Percentiles rank a stretch among this genome's conserved stretches.
These are phyloP conservation scores for Drechslera avenae DNA, from an alignment of 2,329 filamentous ascomycete species.

Conservation along the genomic window DNA sequence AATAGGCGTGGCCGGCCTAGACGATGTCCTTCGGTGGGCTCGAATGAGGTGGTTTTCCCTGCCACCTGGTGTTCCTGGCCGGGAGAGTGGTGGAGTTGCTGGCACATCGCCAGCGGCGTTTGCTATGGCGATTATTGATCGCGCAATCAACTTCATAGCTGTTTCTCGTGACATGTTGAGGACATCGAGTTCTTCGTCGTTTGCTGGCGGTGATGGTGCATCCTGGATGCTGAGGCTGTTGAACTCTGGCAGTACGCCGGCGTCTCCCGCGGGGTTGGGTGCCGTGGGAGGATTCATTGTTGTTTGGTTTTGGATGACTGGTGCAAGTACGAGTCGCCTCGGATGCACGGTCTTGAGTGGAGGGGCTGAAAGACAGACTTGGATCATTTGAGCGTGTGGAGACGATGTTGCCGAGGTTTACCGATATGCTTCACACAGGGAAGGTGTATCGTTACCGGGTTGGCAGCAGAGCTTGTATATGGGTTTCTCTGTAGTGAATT, in stretches of 20 bases:
- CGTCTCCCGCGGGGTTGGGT: slow-evolving; percentile 49
- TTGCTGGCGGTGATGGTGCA: slow-evolving; percentile 47
- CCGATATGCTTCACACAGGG: slow-evolving; percentile 18
- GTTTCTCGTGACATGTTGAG: slow-evolving; percentile 73
- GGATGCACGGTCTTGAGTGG: slow-evolving; percentile 38
- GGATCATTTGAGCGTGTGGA: slow-evolving; percentile 37
- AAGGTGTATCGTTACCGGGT: slow-evolving; percentile 8
- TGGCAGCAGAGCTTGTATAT: slow-evolving; percentile 4
- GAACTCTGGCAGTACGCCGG: slow-evolving; percentile 48
- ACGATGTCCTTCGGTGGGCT: slow-evolving; percentile 44
- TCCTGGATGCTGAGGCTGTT: slow-evolving; percentile 39
- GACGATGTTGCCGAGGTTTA: slow-evolving; percentile 30
- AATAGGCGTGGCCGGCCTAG: slow-evolving; percentile 48
- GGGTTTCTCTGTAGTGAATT: slow-evolving; percentile 6
- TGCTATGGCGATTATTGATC: slow-evolving; percentile 64
- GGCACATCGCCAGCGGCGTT: slow-evolving; percentile 77
- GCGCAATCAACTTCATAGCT: slow-evolving; percentile 79
- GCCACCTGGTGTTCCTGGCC: slow-evolving; percentile 61
- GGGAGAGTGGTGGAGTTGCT: slow-evolving; percentile 73
- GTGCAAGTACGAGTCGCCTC: slow-evolving; percentile 35
- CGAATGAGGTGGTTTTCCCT: slow-evolving; percentile 34
- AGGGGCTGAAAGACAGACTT: slow-evolving; percentile 40
- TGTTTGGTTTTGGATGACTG: slow-evolving; percentile 24
- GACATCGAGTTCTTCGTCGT: slow-evolving; percentile 65
- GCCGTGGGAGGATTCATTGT: slow-evolving; percentile 45